Evolutionary conservation across 2,329 filamentous ascomycete genomes (phyloP).

Genomic region (Trichophyton mentagrophytes): DNA sequence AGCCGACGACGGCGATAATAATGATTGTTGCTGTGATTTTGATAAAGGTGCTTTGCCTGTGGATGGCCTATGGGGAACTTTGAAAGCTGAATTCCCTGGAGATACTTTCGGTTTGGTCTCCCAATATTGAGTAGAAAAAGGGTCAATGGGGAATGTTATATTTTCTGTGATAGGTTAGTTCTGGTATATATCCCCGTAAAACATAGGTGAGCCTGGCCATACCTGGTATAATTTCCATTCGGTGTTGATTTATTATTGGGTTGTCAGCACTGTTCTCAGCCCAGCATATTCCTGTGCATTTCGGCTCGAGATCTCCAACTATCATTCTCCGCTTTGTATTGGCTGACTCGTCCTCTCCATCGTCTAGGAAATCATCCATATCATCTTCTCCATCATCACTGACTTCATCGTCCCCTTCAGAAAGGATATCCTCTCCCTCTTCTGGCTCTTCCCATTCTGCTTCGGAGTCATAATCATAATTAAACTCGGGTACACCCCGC

Average conservation of each 20-base stretch:
- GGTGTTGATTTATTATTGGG: conserved; percentile 46
- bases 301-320: conserved; percentile 58
- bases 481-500: conserved; percentile 39
- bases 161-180: conserved; percentile 23
- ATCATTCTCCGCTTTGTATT: conserved; percentile 45
- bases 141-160: conserved; percentile 56
- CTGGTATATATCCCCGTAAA: not conserved
- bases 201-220: conserved; percentile 10
- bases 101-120: conserved; percentile 20
- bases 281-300: conserved; percentile 73
- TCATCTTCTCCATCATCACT: conserved; percentile 62
- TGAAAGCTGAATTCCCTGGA: conserved; percentile 16
- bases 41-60: not conserved
- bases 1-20: not conserved
- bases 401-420: conserved; percentile 50
- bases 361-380: conserved; percentile 81
- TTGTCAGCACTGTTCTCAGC: conserved; percentile 46
- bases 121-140: conserved; percentile 73
- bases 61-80: conserved; percentile 8
- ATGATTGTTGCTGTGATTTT: conserved; percentile 4
- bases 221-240: conserved; percentile 65
- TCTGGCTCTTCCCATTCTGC: conserved; percentile 55
- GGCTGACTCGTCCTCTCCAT: conserved; percentile 57
- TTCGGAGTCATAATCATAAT: conserved; percentile 57
- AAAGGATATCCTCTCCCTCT: conserved; percentile 57